phyloP scores from a whole-genome alignment of 2,329 filamentous ascomycete species.

The Xylaria sp. region DNA sequence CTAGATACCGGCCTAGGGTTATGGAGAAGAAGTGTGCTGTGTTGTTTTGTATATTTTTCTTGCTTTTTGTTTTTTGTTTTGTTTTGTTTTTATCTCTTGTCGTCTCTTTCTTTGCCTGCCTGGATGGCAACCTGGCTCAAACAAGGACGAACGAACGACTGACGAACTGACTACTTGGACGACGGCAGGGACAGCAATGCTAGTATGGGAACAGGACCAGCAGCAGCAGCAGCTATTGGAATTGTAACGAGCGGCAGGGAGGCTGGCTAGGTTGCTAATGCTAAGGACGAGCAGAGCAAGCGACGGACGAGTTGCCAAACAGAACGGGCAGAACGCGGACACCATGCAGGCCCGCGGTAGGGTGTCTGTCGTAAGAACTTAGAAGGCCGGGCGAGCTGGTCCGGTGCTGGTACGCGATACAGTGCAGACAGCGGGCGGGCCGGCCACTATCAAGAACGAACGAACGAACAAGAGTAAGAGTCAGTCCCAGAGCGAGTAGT shows the following conservation, averaged over 20 bases:
- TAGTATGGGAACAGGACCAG: conserved; percentile 5
- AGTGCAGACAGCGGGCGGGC: neutral
- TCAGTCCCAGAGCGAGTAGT: neutral
- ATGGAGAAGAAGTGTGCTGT: conserved; percentile 7
- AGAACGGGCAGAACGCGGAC: conserved; percentile 18
- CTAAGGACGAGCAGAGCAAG: conserved; percentile 11
- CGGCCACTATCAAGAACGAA: no score
- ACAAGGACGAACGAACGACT: neutral
- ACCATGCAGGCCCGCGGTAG: conserved; percentile 19
- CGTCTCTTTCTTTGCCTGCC: no score
- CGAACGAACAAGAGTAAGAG: neutral
- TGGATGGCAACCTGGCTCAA: conserved; percentile 10
- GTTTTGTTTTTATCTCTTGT: no score
- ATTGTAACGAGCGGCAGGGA: conserved; percentile 28
- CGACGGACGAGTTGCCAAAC: conserved; percentile 20
- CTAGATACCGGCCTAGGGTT: conserved; percentile 16
- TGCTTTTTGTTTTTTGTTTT: neutral
- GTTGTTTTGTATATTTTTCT: neutral
- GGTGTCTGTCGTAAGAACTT: neutral
- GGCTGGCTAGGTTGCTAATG: conserved; percentile 6
- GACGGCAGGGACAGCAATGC: conserved; percentile 11
- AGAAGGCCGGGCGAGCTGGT: neutral
- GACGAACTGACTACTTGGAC: neutral
- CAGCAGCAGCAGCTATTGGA: conserved; percentile 16
- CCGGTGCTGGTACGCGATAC: neutral